These are phyloP conservation scores for Wickerhamomyces ciferrii DNA, from an alignment of 805 yeast species.

Conservation along the genomic window DNA sequence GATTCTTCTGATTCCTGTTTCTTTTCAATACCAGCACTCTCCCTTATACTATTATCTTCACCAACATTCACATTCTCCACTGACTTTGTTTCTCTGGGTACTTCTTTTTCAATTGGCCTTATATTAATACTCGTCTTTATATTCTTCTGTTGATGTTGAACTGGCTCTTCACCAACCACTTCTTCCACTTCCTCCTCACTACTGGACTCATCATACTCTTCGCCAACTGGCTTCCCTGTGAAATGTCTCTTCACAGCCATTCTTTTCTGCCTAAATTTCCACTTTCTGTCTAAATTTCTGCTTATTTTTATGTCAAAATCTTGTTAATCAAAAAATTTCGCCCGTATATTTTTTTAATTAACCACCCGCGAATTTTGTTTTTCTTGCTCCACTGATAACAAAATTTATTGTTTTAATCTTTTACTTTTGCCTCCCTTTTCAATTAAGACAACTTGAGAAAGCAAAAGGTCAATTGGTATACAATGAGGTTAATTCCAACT, in stretches of 20 bases:
- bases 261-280: neutral
- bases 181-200: constrained; percentile 1
- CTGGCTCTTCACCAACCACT: constrained; percentile 3
- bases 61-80: too few species aligned
- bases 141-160: constrained; percentile 15
- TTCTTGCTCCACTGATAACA: neutral
- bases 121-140: constrained; percentile 23
- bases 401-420: neutral
- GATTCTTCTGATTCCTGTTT: constrained; percentile 23
- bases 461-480: neutral
- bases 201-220: neutral
- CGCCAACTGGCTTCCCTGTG: constrained; percentile 1
- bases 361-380: neutral
- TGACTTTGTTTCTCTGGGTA: constrained; percentile 5
- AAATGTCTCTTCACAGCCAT: constrained; percentile 11
- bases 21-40: neutral
- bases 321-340: too few species aligned
- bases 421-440: neutral
- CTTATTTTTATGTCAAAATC: neutral
- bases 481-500: neutral
- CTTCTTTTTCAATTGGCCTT: constrained; percentile 14
- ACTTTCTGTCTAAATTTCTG: neutral
- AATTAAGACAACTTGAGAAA: too few species aligned
- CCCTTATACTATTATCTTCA: too few species aligned
- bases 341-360: too few species aligned